Base-by-base conservation (phyloP, 192 early-diverging fungal species). In the Lobosporangium transversale region DNA sequence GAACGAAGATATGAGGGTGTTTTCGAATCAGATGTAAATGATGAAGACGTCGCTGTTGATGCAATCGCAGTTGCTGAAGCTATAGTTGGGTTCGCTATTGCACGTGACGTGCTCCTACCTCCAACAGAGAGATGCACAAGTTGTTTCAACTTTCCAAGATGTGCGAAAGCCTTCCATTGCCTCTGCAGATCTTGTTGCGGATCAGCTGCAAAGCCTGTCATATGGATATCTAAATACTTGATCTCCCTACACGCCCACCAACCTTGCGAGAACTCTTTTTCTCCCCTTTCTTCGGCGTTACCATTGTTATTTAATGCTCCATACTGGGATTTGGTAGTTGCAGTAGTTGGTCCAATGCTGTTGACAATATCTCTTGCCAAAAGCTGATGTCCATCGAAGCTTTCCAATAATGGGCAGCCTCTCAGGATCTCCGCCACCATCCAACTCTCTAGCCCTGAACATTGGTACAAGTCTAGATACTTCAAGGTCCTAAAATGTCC, bases 351-450 rank as follows among this genome's bases (percentile, higher is more conserved):
- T n/a, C n/a, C n/a, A n/a, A n/a, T n/a, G n/a, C n/a, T n/a, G n/a
- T n/a, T n/a, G n/a, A 62, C 26, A 7, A 71, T 49, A 40, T 71
- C 60, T n/a, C 44, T 4, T 11, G 37, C 53, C 18, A 62, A 45
- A 10, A 71, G 44, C 15, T 52, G 44, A 27, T 71, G 23, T 20
- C 69, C 69, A 42, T 71, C 69, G 58, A 71, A 71, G 30, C 44
- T 62, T 18, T 71, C 54, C 20, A 71, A 47, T 2, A 50, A 35
- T 7, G 53, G 49, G 18, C 69, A 71, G 2, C 21, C 36, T 26
- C 14, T 7, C 4, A 71, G 55, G 29, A 71, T 71, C 9, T 56
- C 6, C 18, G 54, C 53, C 7, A 60, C 53, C 69, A 71, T 71
- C 21, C 21, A 20, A 24, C 69, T 71, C 0, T 37, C 18, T 4